phyloP scores from a whole-genome alignment of 2,329 filamentous ascomycete genomes.

The Ophiostoma quercus region DNA sequence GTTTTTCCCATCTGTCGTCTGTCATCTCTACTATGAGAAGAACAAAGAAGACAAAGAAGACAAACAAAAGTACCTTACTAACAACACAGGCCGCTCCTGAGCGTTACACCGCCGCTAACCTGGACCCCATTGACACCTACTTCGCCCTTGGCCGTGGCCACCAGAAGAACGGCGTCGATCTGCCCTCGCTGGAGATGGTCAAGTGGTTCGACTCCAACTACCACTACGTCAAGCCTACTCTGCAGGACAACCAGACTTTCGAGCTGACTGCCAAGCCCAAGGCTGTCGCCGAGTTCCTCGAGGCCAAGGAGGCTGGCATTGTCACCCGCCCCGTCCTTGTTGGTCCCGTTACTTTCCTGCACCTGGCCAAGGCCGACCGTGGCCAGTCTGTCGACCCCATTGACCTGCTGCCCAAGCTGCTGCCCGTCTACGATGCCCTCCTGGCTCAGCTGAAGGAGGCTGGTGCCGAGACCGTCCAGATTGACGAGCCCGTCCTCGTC shows the following conservation, averaged over 20 bases:
- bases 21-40: not conserved
- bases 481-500: conserved; percentile 95
- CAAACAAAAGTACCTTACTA: not conserved
- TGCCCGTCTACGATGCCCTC: conserved; percentile 92
- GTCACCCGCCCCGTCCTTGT: conserved; percentile 87
- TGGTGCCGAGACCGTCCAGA: conserved; percentile 94
- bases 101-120: conserved; percentile 85
- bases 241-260: conserved; percentile 96
- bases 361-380: conserved; percentile 97
- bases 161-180: conserved; percentile 90
- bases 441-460: conserved; percentile 90
- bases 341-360: conserved; percentile 94
- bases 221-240: conserved; percentile 99
- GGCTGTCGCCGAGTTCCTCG: conserved; percentile 87
- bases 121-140: conserved; percentile 89
- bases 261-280: conserved; percentile 82
- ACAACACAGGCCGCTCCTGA: conserved; percentile 70
- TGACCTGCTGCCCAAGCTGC: conserved; percentile 83
- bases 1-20: conserved; percentile 34
- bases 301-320: conserved; percentile 97
- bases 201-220: conserved; percentile 99
- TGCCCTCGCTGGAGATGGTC: conserved; percentile 95
- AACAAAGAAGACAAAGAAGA: not conserved
- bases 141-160: conserved; percentile 99
- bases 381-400: conserved; percentile 89